These are phyloP conservation scores for Volvox reticuliferus DNA, from an alignment of 139 green algal species.

Conservation along the genomic window DNA sequence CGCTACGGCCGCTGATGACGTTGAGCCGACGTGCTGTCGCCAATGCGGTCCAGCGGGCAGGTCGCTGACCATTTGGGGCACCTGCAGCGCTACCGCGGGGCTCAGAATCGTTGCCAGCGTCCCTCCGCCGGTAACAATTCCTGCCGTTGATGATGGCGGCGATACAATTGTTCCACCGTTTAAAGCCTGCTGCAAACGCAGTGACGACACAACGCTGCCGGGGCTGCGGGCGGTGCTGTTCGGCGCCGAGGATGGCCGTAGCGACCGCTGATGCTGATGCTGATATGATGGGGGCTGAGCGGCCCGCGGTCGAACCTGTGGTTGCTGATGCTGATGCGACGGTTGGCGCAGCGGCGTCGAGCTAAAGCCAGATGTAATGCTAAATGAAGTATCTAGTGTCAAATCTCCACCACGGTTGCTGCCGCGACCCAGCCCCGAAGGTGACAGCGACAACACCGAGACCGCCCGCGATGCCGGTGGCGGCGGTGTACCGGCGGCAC, in stretches of 20 bases:
- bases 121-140: background rate
- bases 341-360: background rate
- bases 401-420: background rate
- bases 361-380: background rate
- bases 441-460: background rate
- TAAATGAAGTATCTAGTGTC: background rate
- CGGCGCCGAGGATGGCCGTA: background rate
- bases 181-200: background rate
- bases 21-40: background rate
- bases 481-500: background rate
- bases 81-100: background rate
- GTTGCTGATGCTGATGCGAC: background rate
- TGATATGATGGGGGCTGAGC: background rate
- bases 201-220: background rate
- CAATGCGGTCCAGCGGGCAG: constrained; percentile 7
- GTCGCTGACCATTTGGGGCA: constrained; percentile 7
- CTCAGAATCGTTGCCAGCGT: constrained; percentile 20
- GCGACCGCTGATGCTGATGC: background rate
- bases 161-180: background rate
- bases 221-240: background rate
- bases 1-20: background rate
- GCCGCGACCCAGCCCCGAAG: background rate
- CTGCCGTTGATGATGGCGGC: background rate
- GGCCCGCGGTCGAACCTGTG: background rate
- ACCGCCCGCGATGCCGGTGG: background rate